Percentiles rank a stretch among this genome's conserved stretches.
These are phyloP conservation scores for Carex pumila DNA, from an alignment of 176 grass and related monocot species.

Conservation along the genomic window DNA sequence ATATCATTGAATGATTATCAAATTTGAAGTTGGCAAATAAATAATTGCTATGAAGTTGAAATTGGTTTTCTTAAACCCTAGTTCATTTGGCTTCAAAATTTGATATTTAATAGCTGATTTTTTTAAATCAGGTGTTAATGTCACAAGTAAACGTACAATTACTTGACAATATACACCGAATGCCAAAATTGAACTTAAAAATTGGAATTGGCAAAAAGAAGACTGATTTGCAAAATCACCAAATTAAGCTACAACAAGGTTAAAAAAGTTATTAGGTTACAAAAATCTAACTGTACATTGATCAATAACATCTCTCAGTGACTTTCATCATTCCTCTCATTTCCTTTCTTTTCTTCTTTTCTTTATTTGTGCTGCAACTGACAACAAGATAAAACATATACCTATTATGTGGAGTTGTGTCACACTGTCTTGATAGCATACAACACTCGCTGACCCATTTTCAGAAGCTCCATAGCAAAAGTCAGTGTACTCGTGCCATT, in stretches of 20 bases:
- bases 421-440: conserved; percentile 91
- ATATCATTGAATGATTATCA: background rate
- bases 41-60: background rate
- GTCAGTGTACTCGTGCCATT: conserved; percentile 64
- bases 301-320: background rate
- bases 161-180: background rate
- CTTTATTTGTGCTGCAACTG: background rate
- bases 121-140: background rate
- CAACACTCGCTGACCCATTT: conserved; percentile 49
- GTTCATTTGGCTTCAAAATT: background rate
- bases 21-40: background rate
- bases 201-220: background rate
- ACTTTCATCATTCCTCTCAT: background rate
- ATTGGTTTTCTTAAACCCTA: background rate
- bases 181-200: background rate
- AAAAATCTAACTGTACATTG: background rate
- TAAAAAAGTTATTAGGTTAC: background rate
- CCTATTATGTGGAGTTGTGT: conserved; percentile 88
- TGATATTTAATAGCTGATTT: background rate
- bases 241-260: background rate
- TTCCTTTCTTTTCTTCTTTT: background rate
- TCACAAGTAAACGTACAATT: background rate
- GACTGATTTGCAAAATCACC: background rate
- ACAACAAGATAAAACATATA: background rate
- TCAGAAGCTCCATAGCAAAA: conserved; percentile 68